phyloP scores from a whole-genome alignment of 768 basidiomycete species.

The Coprinellus micaceus region DNA sequence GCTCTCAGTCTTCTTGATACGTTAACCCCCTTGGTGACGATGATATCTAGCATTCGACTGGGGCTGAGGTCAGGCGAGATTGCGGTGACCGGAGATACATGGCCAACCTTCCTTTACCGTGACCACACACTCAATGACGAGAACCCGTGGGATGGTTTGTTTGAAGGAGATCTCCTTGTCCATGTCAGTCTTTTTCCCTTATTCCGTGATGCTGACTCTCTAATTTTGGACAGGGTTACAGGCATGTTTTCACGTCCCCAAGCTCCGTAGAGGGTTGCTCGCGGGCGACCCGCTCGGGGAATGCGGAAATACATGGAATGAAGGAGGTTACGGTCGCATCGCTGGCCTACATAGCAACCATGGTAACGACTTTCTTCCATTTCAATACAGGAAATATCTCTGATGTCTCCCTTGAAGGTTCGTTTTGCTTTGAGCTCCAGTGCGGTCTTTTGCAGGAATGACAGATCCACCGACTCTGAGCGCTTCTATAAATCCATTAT shows the following conservation, averaged over 20 bases:
- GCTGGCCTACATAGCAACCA: not conserved
- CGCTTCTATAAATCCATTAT: too few relatives aligned
- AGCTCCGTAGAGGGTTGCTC: not conserved
- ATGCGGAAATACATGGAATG: not conserved
- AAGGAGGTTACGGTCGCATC: not conserved
- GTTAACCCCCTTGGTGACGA: not conserved
- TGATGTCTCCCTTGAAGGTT: too few relatives aligned
- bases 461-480: too few relatives aligned
- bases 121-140: not conserved
- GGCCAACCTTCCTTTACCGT: not conserved
- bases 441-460: too few relatives aligned
- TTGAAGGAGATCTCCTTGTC: not conserved
- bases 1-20: not conserved
- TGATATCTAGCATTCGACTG: not conserved
- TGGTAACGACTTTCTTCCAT: not conserved
- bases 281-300: not conserved
- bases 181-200: not conserved
- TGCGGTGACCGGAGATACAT: not conserved
- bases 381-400: too few relatives aligned
- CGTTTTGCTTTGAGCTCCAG: too few relatives aligned
- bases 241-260: not conserved
- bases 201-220: not conserved
- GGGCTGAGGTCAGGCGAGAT: not conserved
- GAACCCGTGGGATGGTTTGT: not conserved
- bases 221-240: not conserved